phyloP scores from a whole-genome alignment of 805 yeast species.

The Grigorovia humatica region DNA sequence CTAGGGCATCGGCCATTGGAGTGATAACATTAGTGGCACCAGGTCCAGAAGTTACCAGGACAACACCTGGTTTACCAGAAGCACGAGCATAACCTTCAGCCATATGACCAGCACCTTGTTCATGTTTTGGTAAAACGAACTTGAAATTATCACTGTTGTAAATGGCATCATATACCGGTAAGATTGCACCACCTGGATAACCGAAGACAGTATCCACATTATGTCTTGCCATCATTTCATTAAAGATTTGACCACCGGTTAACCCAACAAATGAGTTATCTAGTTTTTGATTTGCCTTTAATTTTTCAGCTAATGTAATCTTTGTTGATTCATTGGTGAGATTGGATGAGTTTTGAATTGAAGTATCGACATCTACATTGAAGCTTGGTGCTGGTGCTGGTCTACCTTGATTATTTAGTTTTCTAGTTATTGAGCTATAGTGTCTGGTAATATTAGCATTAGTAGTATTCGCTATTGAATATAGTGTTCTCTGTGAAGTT shows the following conservation, averaged over 20 bases:
- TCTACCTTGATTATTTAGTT: conserved; percentile 9
- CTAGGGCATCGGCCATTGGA: conserved; percentile 96
- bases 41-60: conserved; percentile 96
- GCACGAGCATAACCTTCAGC: conserved; percentile 99
- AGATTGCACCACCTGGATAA: conserved; percentile 97
- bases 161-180: conserved; percentile 96
- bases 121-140: conserved; percentile 91
- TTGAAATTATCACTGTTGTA: conserved; percentile 82
- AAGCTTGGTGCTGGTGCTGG: conserved; percentile 31
- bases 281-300: conserved; percentile 28
- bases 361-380: conserved; percentile 14
- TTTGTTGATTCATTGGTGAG: not conserved
- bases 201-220: conserved; percentile 94
- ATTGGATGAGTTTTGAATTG: not conserved
- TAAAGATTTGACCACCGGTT: conserved; percentile 98
- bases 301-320: not conserved
- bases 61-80: conserved; percentile 92
- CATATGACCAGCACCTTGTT: conserved; percentile 99
- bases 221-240: conserved; percentile 97
- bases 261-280: conserved; percentile 88
- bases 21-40: conserved; percentile 98
- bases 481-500: not conserved
- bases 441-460: not conserved
- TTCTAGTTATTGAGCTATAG: not conserved
- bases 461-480: not conserved